A percentile compares a stretch with the other conserved stretches of the same genome.
These are phyloP conservation scores for Circinella umbellata DNA, from an alignment of 371 early-diverging fungal species.

Conservation along the genomic window DNA sequence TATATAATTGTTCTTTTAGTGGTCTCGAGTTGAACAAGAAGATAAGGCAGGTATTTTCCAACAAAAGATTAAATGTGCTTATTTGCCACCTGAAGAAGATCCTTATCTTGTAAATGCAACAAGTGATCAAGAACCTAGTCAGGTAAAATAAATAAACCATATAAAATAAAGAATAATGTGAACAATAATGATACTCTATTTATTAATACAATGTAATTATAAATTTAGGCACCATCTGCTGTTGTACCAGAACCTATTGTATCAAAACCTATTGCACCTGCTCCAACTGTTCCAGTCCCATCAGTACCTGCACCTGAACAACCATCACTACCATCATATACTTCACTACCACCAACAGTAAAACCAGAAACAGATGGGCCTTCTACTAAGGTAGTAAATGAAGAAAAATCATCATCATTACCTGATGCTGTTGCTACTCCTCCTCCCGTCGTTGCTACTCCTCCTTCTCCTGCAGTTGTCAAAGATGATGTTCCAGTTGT, in stretches of 20 bases:
- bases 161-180: background rate
- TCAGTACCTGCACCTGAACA: conserved; percentile 9
- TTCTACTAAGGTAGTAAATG: background rate
- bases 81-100: conserved; percentile 39
- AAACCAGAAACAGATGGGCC: background rate
- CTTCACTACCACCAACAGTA: too few species aligned
- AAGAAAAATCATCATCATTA: conserved; percentile 17
- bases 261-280: conserved; percentile 6
- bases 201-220: background rate
- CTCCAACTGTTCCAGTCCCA: conserved; percentile 14
- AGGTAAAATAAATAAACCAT: background rate
- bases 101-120: conserved; percentile 3
- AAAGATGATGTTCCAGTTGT: background rate
- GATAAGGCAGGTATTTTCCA: conserved; percentile 60
- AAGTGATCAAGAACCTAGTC: background rate
- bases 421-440: conserved; percentile 7
- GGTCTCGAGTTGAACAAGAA: conserved; percentile 58
- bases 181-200: background rate
- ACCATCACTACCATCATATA: background rate
- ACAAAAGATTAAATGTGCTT: conserved; percentile 68
- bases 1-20: conserved; percentile 38
- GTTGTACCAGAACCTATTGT: background rate
- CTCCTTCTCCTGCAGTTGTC: conserved; percentile 1
- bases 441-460: conserved; percentile 7
- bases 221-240: conserved; percentile 1